Evolutionary conservation across 345 rosid species (phyloP), one percentile per base, ranked within the genome.

Genomic region (Populus euphratica): DNA sequence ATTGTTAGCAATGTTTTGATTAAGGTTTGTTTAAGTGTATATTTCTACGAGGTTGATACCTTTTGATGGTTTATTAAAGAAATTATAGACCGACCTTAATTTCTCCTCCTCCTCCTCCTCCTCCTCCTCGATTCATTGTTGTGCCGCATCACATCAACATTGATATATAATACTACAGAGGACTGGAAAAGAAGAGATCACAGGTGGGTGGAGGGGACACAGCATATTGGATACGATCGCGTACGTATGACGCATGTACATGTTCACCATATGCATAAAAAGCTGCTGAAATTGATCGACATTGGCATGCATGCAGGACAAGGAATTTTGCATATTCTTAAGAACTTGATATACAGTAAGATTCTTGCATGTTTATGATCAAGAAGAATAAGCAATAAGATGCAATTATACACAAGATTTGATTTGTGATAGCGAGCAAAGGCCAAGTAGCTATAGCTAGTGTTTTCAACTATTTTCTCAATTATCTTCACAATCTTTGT

Each of bases 201-300:
- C 44, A 10, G 33, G 8, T 13, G 74, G 64, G 59, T 72, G 44
- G 23, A 11, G 14, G 56, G 21, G 27, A 43, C 8, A 25, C 63
- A n/a, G 1, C 63, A 56, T 56, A 2, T n/a, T n/a, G 27, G 63
- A 56, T 56, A n/a, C 63, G 25, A 10, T 18, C 25, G 17, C 63
- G 16, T 18, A 52, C 63, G 16, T 31, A 52, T 72, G 47, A 8
- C 36, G 44, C 44, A 50, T 52, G 74, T 49, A 29, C 73, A 49
- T n/a, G 73, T 17, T 52, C 43, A 54, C 31, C 75, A 36, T 23
- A n/a, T 38, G 69, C 56, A 39, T 31, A 52, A 20, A 59, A 61
- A 18, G 18, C 77, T 18, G 23, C n/a, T 17, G 25, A 73, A 52
- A 31, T 68, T 79, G 81, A 77, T 74, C 81, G 81, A 73, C 81